Evolutionary conservation across 257 asterid species (phyloP), one percentile per base, ranked within the genome.

Genomic region (Anisodus tanguticus): DNA sequence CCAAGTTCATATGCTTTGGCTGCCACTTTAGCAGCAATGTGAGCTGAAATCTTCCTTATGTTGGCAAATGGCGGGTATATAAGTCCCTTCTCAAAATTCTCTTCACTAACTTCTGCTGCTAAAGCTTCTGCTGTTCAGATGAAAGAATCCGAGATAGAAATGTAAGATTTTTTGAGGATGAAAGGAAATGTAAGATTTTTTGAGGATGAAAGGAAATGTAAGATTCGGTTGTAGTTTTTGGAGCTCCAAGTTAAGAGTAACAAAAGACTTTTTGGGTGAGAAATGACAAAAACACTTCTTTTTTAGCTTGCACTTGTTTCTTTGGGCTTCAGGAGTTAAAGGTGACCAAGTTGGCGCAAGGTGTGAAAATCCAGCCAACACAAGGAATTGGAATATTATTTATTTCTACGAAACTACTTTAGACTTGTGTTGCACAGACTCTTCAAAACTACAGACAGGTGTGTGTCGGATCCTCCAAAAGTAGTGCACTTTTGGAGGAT

Each of bases 1-100:
- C 98, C 98, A 4, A 95, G 97, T 71, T 94, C 97, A 19, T 94
- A 95, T 70, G 94, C 98, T 90, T 95, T 95, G 81, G 95, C 98
- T 68, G 98, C 98, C 19, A 95, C 98, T 51, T 84, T 84, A 26
- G 98, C 98, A 74, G 98, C 98, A 86, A 95, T 93, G 60, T 89
- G 91, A 69, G 98, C 98, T 17, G 98, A 95, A 79, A 95, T 95
- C 91, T 93, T 91, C 86, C 98, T 87, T 79, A 94, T 95, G 88
- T 93, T 91, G 16, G 98, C 19, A 72, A 95, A 91, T 66, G 98
- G 97, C 1, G 98, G 98, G 87, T 92, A 95, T 71, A 95, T 85
- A 70, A 93, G 94, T 59, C 98, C 98, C 51, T 89, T 95, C 64
- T 91, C 93, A 8, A 94, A 90, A 84, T 95, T 89, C 85, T 92